phyloP scores from a whole-genome alignment of 2,329 filamentous ascomycete genomes.

The Beauveria pseudobassiana region DNA sequence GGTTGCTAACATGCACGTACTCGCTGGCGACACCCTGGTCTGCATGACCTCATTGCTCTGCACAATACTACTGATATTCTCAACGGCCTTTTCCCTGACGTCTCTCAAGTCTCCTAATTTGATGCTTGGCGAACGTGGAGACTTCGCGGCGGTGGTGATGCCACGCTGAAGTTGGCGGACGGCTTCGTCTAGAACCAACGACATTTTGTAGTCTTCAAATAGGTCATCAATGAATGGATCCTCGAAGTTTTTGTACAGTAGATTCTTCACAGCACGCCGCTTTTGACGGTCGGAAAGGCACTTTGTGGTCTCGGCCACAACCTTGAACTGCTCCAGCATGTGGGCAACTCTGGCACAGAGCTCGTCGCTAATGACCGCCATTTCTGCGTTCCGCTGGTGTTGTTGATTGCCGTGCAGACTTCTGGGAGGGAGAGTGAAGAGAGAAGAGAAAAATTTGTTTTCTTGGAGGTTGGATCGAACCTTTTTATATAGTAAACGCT shows the following conservation, averaged over 20 bases:
- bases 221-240: background rate
- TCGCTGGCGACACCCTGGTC: too few species aligned
- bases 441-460: too few species aligned
- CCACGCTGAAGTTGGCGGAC: background rate
- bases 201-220: background rate
- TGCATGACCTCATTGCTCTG: too few species aligned
- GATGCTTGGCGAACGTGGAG: too few species aligned
- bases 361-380: background rate
- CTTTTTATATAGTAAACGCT: too few species aligned
- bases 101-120: too few species aligned
- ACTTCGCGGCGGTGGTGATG: background rate
- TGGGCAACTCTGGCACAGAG: background rate
- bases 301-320: background rate
- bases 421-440: too few species aligned
- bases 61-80: too few species aligned
- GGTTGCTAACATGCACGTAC: too few species aligned
- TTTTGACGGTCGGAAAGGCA: background rate
- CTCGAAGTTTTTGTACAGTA: background rate
- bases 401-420: too few species aligned
- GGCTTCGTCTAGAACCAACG: background rate
- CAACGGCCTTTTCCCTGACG: too few species aligned
- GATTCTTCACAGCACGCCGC: background rate
- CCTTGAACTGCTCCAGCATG: background rate
- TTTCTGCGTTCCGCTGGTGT: background rate
- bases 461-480: too few species aligned